phyloP scores from a whole-genome alignment of 1,139 yeast genomes.

The Pichia sp. region DNA sequence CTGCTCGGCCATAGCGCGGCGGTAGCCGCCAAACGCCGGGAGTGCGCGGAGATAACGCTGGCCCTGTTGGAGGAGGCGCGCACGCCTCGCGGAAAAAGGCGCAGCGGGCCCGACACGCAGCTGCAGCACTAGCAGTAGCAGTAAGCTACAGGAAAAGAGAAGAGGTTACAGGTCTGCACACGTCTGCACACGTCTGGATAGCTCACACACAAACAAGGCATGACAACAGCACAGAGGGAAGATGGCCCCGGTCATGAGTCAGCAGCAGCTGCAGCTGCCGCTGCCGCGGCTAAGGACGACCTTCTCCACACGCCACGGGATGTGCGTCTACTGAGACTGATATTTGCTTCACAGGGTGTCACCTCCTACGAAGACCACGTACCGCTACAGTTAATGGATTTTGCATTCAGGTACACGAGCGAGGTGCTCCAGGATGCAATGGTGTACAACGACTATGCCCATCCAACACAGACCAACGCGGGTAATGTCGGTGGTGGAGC shows the following conservation, averaged over 20 bases:
- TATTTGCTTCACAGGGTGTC: conserved; percentile 89
- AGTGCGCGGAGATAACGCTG: not conserved
- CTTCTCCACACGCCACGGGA: conserved; percentile 55
- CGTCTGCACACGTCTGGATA: too few relatives aligned
- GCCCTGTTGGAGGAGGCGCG: not conserved
- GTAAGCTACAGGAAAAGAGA: too few relatives aligned
- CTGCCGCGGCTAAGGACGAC: not conserved
- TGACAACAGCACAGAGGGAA: not conserved
- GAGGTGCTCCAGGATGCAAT: conserved; percentile 85
- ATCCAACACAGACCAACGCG: conserved; percentile 31
- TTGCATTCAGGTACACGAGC: conserved; percentile 85
- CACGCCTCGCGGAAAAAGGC: too few relatives aligned
- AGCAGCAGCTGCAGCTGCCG: not conserved
- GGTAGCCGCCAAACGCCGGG: not conserved
- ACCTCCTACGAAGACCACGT: conserved; percentile 92
- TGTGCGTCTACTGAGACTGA: conserved; percentile 79
- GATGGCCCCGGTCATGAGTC: not conserved
- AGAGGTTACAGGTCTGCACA: too few relatives aligned
- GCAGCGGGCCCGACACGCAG: too few relatives aligned
- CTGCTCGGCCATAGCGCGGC: not conserved
- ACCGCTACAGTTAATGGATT: conserved; percentile 91
- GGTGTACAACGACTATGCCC: conserved; percentile 78
- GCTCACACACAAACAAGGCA: too few relatives aligned
- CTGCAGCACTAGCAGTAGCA: too few relatives aligned
- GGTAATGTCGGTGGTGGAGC: conserved; percentile 27